These are phyloP conservation scores for Chlamydomonas sp. DNA, from an alignment of 139 green algal species.

Conservation along the genomic window DNA sequence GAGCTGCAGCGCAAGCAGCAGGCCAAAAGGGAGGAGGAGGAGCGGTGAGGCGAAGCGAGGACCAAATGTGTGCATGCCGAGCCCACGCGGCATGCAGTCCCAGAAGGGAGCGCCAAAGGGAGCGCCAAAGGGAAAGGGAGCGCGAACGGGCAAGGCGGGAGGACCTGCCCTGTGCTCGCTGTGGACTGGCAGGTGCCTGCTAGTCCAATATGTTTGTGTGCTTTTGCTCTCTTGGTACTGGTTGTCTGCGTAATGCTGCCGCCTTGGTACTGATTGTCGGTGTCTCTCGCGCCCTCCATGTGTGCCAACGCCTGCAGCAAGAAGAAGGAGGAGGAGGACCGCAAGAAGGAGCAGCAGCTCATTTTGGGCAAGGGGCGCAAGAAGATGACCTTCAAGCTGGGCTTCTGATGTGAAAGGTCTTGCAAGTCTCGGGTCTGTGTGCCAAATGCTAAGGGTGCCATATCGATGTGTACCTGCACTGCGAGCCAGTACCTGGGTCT, in stretches of 20 bases:
- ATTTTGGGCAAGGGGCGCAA: conserved; percentile 59
- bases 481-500: too few species aligned
- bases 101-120: not conserved
- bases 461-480: too few species aligned
- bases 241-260: not conserved
- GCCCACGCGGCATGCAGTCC: not conserved
- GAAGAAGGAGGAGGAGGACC: conserved; percentile 47
- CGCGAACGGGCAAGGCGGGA: not conserved
- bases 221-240: not conserved
- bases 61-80: not conserved
- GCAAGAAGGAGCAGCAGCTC: conserved; percentile 51
- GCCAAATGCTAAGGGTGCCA: too few species aligned
- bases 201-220: not conserved
- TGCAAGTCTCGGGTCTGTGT: too few species aligned
- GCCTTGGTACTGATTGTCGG: not conserved
- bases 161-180: not conserved
- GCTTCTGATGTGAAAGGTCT: not conserved
- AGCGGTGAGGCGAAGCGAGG: conserved; percentile 25
- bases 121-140: not conserved
- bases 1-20: conserved; percentile 46
- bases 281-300: not conserved
- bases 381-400: conserved; percentile 62
- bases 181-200: not conserved
- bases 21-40: conserved; percentile 42
- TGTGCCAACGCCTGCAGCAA: conserved; percentile 25